Evolutionary conservation across 140 eudicot species (phyloP), one percentile per base, ranked within the genome.

Genomic region (Stevia rebaudiana): DNA sequence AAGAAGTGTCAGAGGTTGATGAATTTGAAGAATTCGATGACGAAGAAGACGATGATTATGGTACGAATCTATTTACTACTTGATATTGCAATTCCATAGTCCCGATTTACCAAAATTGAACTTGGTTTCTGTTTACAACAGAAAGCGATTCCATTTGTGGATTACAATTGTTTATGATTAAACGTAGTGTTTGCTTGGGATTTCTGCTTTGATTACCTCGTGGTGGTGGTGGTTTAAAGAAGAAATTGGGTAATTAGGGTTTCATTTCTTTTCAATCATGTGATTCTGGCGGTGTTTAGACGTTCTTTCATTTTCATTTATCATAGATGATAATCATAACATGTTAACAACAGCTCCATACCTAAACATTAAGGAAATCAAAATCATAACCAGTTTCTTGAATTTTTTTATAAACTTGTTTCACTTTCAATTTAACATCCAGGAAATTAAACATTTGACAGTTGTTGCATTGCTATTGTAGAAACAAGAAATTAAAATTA

Each of bases 1-100:
- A 83, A 41, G 82, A 79, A 68, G 82, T 82, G 1, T 48, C 72
- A 10, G 67, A 63, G 57, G 81, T 73, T 21, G 74, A 66, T 37
- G 79, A 70, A 2, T 41, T 72, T 17, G 88, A 85, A 44, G 90
- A 78, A 16, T 77, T 81, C 44, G 80, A 75, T 19, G 94, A 80
- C 50, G 88, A 76, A 76, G 57, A 28, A n/a, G 88, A 76, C 59
- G 85, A 76, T 76, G 61, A 33, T 66, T 69, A 43, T 43, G 41
- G 69, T 74, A 74, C 8, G 19, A 11, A 52, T 69, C 21, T 35
- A n/a, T 16, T 42, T 5, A 9, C 17, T 3, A 15, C 15, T 39
- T 58, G 4, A 10, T 51, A 52, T 67, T 4, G 17, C 30, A 3
- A n/a, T 35, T 49, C 19, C 59, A 7, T 8, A 18, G 48, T 12